Conservation (phyloP, 805 yeast species). For the Metschnikowia lunata region DNA sequence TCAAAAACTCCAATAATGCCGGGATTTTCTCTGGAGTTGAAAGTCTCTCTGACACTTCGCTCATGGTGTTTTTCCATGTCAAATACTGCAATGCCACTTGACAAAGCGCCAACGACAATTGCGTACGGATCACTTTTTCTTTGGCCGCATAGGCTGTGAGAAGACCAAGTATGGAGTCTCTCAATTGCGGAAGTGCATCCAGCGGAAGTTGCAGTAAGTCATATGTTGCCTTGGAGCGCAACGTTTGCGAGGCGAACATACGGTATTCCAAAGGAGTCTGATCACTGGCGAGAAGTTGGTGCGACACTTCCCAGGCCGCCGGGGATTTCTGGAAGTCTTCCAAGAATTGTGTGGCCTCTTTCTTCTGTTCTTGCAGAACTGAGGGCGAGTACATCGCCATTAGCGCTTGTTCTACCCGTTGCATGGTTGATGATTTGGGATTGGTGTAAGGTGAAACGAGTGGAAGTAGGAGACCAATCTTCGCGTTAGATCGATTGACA, state of each 20-base stretch:
- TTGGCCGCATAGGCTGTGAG: conserved; percentile 40
- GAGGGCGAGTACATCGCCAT: conserved; percentile 43
- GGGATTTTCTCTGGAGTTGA: conserved; percentile 36
- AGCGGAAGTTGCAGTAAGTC: conserved; percentile 71
- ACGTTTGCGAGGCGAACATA: conserved; percentile 87
- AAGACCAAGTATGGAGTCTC: conserved; percentile 60
- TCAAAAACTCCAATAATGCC: conserved; percentile 70
- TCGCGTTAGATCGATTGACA: too few species aligned
- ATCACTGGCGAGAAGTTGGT: conserved; percentile 44
- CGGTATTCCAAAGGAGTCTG: conserved; percentile 50
- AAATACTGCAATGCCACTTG: conserved; percentile 75
- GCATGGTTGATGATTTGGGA: conserved; percentile 9
- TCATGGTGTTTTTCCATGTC: conserved; percentile 67
- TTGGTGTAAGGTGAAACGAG: too few species aligned
- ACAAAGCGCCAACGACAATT: conserved; percentile 75
- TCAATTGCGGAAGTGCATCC: conserved; percentile 50
- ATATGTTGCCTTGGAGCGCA: conserved; percentile 78
- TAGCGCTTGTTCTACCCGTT: conserved; percentile 43
- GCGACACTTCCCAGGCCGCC: conserved; percentile 75
- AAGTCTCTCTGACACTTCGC: conserved; percentile 56
- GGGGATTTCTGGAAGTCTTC: conserved; percentile 80
- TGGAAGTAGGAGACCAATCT: too few species aligned
- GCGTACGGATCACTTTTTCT: conserved; percentile 67
- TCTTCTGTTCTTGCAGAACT: conserved; percentile 42
- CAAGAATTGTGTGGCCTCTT: conserved; percentile 50